Evolutionary conservation across 768 basidiomycete genomes (phyloP), one percentile per base, ranked within the genome.

Genomic region (Boletus reticuloceps): DNA sequence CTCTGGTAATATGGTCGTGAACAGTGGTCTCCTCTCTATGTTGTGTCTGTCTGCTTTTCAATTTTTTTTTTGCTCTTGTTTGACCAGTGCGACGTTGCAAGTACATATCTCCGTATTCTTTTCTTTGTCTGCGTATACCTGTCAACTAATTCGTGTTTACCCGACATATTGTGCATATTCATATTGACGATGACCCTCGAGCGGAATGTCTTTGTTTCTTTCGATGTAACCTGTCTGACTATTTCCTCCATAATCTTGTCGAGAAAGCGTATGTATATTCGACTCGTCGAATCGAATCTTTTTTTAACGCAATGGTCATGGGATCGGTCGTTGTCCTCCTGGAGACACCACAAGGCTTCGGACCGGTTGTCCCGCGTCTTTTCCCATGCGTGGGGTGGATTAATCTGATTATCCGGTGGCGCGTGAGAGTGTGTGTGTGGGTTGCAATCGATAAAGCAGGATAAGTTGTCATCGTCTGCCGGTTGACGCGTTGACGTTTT

Each of bases 121-220:
- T 31, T 45, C 48, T 34, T 14, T 39, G 38, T 17, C 16, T 51
- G n/a, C 40, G 39, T 68, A 67, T 67, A 67, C 66, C 66, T 41
- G 19, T 54, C 56, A 40, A 54, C 51, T 67, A 60, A 68, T 70
- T 53, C 8, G 42, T 10, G n/a, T 51, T 45, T 56, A 45, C 49
- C 11, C 11, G 22, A 29, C 39, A 51, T 61, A 53, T 34, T 69
- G 67, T 67, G 55, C 59, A 66, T 69, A 69, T 52, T 58, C 40
- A 47, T 39, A 39, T 39, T 36, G 2, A 31, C 22, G 52, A 61
- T 36, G 42, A 56, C 29, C 52, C 51, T 29, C 36, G 34, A 20
- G 44, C 14, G 46, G 46, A 36, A 36, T 27, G 14, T n/a, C 38
- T 19, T 19, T 19, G 7, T 47, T 27, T 47, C 22, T 48, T 20